Base-by-base conservation (phyloP, 23 red algal species). In the Gracilariopsis chorda region DNA sequence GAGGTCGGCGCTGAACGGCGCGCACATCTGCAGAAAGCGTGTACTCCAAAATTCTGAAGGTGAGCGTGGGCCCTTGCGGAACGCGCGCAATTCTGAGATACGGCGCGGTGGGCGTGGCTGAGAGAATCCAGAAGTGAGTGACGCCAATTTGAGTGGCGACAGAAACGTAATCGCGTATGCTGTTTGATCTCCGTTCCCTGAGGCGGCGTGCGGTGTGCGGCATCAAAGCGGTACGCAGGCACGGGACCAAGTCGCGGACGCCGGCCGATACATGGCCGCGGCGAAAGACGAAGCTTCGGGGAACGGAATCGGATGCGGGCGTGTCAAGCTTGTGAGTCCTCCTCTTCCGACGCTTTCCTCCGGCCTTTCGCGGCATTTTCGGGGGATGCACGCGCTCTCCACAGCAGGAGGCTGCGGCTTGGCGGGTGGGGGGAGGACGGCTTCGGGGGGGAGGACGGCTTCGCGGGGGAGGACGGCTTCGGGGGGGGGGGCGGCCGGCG, bases 21-120 rank as follows among this genome's bases (percentile, higher is more conserved):
- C 90, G 82, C 19, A 98, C 93, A 41, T 98, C 92, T 16, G 59
- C 49, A 10, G 67, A 62, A 25, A 98, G 85, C 60, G 93, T 94
- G 47, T 90, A 98, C 45, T 88, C 68, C 7, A 83, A 35, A 24
- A 98, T 51, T 8, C 90, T 86, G 55, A 98, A 98, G 23, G 88
- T 98, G 28, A 86, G 74, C 42, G 96, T 98, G 9, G 96, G 96
- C 0, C 96, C 96, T 34, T 81, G 90, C 14, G 96, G 96, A 32
- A 76, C 56, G 37, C 56, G 51, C 25, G 78, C 90, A 2, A 98
- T 33, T 4, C 93, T 80, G 4, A 95, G 60, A 51, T 97, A 90
- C 21, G 86, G 83, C 11, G 90, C 74, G n/a, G 48, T 29, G 20
- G 86, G 56, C 0, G 90, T 90, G 39, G 86, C 90, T 3, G 92